These are phyloP conservation scores for Jacaranda copaia DNA, from an alignment of 257 asterid genomes.

Conservation along the genomic window DNA sequence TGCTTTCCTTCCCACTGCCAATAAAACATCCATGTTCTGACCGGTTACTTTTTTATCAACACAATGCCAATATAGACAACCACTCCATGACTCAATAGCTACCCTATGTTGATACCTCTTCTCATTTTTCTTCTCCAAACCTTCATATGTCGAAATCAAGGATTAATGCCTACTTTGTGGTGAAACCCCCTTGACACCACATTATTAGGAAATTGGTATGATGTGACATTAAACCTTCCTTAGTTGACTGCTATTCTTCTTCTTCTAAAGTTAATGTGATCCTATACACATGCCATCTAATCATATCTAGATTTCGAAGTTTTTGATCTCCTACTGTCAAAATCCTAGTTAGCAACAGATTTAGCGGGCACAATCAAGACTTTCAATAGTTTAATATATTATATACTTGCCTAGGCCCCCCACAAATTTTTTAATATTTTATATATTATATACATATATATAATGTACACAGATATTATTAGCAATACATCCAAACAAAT, in stretches of 20 bases:
- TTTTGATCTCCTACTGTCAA: neutral
- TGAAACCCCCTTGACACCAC: neutral
- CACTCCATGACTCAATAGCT: neutral
- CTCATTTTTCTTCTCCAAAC: neutral
- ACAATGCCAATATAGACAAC: neutral
- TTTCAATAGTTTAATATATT: neutral
- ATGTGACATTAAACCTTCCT: no score
- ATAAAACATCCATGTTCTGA: neutral
- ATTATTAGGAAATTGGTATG: neutral
- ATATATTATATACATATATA: neutral
- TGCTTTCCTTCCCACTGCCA: neutral
- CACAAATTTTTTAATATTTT: neutral
- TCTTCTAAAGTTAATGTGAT: neutral
- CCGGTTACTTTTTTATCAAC: neutral
- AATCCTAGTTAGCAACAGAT: neutral
- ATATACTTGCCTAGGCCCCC: neutral
- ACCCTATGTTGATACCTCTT: neutral
- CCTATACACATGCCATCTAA: neutral
- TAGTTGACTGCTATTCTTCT: no score
- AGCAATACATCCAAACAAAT: neutral
- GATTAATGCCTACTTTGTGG: neutral
- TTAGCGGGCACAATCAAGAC: neutral
- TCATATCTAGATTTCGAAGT: no score
- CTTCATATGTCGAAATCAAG: neutral
- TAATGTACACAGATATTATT: neutral